These are phyloP conservation scores for Schrenkiella parvula DNA, from an alignment of 345 rosid species.

Conservation along the genomic window DNA sequence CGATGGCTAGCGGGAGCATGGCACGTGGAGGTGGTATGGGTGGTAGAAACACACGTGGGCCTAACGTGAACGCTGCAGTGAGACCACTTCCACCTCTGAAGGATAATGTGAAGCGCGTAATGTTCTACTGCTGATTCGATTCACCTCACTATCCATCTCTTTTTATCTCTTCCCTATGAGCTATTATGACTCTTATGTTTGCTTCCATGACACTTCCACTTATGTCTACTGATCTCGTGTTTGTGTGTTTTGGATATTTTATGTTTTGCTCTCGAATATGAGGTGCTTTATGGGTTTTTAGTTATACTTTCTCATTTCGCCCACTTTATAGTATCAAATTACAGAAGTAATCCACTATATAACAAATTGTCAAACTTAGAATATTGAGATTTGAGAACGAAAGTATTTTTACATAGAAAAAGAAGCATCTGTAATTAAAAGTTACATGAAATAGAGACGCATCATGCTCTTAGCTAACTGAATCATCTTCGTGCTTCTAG, in stretches of 20 bases:
- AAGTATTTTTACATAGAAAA: not conserved
- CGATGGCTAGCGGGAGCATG: slow-evolving; percentile 72
- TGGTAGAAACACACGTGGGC: slow-evolving; percentile 56
- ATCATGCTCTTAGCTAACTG: not conserved
- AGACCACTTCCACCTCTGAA: slow-evolving; percentile 87
- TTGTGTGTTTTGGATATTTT: not conserved
- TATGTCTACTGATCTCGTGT: not conserved
- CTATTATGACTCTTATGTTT: not conserved
- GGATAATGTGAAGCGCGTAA: slow-evolving; percentile 91
- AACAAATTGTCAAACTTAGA: not conserved
- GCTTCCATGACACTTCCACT: not conserved
- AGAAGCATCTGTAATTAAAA: not conserved
- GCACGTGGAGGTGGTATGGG: slow-evolving; percentile 57
- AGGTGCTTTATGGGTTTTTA: not conserved
- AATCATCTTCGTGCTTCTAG: slow-evolving; percentile 27
- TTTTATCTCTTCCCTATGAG: too few species aligned
- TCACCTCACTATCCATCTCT: too few species aligned
- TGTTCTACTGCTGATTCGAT: slow-evolving; percentile 72
- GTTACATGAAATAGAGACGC: not conserved
- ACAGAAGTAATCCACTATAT: not conserved
- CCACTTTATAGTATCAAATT: too few species aligned
- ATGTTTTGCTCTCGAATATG: not conserved
- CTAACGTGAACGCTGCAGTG: slow-evolving; percentile 64
- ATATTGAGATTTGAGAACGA: not conserved
- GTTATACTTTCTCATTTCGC: too few species aligned